Evolutionary conservation across 2,329 filamentous ascomycete species (phyloP).

Genomic region (Ampelomyces quisqualis): DNA sequence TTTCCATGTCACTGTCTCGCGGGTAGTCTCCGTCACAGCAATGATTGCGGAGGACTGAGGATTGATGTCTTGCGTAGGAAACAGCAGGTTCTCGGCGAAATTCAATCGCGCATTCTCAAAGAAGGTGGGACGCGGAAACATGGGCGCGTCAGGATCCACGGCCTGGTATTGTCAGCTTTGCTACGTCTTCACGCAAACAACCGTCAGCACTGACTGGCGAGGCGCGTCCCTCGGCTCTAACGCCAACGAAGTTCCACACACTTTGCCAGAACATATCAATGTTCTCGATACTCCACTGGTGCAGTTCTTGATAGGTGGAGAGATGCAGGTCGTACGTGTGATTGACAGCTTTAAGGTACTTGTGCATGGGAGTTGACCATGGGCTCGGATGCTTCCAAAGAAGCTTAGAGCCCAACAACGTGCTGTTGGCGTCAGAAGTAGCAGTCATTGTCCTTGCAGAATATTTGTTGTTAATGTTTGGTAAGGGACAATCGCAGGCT

Average conservation of each 20-base stretch:
- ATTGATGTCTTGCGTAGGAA: slow-evolving; percentile 62
- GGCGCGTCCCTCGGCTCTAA: slow-evolving; percentile 67
- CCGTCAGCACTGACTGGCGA: slow-evolving; percentile 53
- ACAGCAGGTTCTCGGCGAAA: slow-evolving; percentile 93
- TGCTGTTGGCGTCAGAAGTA: slow-evolving; percentile 29
- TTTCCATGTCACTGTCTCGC: slow-evolving; percentile 71
- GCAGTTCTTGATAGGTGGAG: slow-evolving; percentile 70
- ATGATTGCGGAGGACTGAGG: slow-evolving; percentile 70
- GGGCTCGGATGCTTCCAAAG: slow-evolving; percentile 73
- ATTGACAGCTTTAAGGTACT: slow-evolving; percentile 70
- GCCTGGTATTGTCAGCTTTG: slow-evolving; percentile 54
- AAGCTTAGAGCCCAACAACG: slow-evolving; percentile 19
- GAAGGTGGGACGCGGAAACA: slow-evolving; percentile 87
- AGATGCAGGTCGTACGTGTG: slow-evolving; percentile 64
- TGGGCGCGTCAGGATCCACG: slow-evolving; percentile 63
- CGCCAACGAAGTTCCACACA: slow-evolving; percentile 78
- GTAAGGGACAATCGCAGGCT: not conserved
- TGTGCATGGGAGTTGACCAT: slow-evolving; percentile 67
- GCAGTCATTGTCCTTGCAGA: slow-evolving; percentile 7
- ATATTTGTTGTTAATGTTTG: not conserved
- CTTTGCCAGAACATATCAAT: slow-evolving; percentile 79
- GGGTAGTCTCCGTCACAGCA: slow-evolving; percentile 72
- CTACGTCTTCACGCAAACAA: not conserved
- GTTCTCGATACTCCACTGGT: slow-evolving; percentile 80
- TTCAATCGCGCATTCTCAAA: slow-evolving; percentile 79